Evolutionary conservation across 257 asterid genomes (phyloP).

Genomic region (Striga asiatica): DNA sequence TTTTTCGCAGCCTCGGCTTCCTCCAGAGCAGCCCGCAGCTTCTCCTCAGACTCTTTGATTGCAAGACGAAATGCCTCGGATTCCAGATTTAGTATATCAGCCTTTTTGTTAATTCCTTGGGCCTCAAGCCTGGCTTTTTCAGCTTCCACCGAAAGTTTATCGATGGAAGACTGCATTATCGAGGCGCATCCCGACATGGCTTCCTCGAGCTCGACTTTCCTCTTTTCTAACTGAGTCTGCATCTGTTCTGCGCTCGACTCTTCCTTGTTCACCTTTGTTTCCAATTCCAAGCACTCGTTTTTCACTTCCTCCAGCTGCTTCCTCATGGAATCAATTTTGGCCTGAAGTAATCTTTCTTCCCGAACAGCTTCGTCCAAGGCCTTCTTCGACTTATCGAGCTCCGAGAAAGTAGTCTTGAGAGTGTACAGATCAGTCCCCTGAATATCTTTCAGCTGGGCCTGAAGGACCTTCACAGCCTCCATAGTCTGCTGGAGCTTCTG

Average conservation of each 20-base stretch:
- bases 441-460: constrained; percentile 38
- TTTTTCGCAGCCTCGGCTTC: constrained; percentile 49
- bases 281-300: constrained; percentile 20
- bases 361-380: constrained; percentile 24
- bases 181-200: constrained; percentile 23
- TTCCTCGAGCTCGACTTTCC: constrained; percentile 35
- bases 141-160: constrained; percentile 33
- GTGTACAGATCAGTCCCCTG: constrained; percentile 29
- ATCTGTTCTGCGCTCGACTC: constrained; percentile 27
- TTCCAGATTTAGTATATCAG: constrained; percentile 28
- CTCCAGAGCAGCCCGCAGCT: constrained; percentile 27
- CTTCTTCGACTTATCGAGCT: constrained; percentile 36
- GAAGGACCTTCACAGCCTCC: constrained; percentile 38
- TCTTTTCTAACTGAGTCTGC: constrained; percentile 36
- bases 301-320: constrained; percentile 34
- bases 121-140: constrained; percentile 35
- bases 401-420: constrained; percentile 15
- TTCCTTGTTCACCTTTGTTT: constrained; percentile 24
- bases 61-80: constrained; percentile 31
- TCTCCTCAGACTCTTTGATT: constrained; percentile 39
- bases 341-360: constrained; percentile 29
- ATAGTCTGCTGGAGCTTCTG: constrained; percentile 51
- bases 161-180: constrained; percentile 20
- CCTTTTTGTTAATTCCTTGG: constrained; percentile 26
- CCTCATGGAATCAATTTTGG: constrained; percentile 21